Evolutionary conservation across 371 early-diverging fungal genomes (phyloP), one percentile per base, ranked within the genome.

Genomic region (Rhizopus delemar): DNA sequence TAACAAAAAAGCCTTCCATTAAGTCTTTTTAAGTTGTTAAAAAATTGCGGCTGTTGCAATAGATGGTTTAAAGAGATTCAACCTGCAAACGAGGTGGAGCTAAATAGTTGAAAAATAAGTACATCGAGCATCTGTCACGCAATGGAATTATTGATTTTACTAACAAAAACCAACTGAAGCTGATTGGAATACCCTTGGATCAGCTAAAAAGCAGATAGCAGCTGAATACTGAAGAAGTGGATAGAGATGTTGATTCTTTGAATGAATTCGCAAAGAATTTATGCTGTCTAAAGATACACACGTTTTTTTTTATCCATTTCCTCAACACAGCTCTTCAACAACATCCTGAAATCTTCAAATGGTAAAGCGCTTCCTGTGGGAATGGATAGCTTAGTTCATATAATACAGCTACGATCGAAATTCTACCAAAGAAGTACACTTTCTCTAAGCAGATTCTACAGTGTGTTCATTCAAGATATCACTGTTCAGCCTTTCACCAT

Each of bases 141-240:
- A 60, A 53, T 38, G 12, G n/a, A 11, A 60, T 53, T 8, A 60
- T 60, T 46, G 53, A 60, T 22, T 53, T 53, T 13, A 53, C 39
- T 39, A 53, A 60, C 39, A 2, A 7, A 4, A 43, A 2, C 16
- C 53, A 60, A 22, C 54, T 60, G 8, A 52, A 60, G 43, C 9
- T 46, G 48, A 60, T 60, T 8, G 53, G 60, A 13, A 31, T 60
- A 15, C 36, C 13, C 51, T 22, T 53, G 2, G 22, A 45, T 28
- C 15, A 45, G 11, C 33, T 59, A 0, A 59, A 52, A 3, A 35
- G n/a, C 13, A 59, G 28, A 59, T 59, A 52, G 33, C 39, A 43
- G 36, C 52, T 59, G 41, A 36, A 3, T n/a, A 52, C 33, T 51
- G 38, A 59, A 46, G 41, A 43, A 56, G 53, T 31, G 29, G 51